A percentile compares a stretch with the other conserved stretches of the same genome.
phyloP scores from a whole-genome alignment of 306 rosid genomes.

The Abrus pulchellus region DNA sequence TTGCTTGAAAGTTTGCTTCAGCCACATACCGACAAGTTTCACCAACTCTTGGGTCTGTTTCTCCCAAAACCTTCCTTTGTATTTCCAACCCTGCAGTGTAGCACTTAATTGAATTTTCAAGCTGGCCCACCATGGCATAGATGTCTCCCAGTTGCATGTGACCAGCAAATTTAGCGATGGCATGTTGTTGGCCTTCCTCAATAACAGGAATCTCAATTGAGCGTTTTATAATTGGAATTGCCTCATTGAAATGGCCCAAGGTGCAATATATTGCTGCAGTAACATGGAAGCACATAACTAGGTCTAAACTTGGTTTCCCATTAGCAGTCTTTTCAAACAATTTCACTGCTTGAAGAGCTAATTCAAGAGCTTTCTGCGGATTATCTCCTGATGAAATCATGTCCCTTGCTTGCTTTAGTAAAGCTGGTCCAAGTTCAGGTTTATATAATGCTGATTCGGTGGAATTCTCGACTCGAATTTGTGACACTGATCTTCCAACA shows the following conservation, averaged over 20 bases:
- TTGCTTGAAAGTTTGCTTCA: conserved; percentile 92
- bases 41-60: conserved; percentile 81
- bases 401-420: conserved; percentile 90
- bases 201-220: conserved; percentile 74
- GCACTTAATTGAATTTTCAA: conserved; percentile 80
- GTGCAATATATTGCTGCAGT: conserved; percentile 83
- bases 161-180: conserved; percentile 89
- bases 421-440: conserved; percentile 73
- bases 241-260: conserved; percentile 74
- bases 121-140: conserved; percentile 86
- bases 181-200: conserved; percentile 76
- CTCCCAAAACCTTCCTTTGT: conserved; percentile 82
- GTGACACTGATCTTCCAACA: conserved; percentile 53
- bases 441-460: conserved; percentile 53
- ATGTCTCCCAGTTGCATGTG: conserved; percentile 97
- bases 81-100: conserved; percentile 85
- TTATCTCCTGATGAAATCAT: conserved; percentile 75
- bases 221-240: conserved; percentile 76
- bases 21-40: conserved; percentile 94
- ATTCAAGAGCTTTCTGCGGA: conserved; percentile 76
- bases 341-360: conserved; percentile 78
- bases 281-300: conserved; percentile 92
- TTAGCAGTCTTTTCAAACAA: conserved; percentile 64
- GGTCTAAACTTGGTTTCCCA: conserved; percentile 76
- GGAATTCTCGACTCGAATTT: conserved; percentile 43